Evolutionary conservation across 1,284 basidiomycete species (phyloP), one percentile per base, ranked within the genome.

Genomic region (Apiotrichum veenhuisii): DNA sequence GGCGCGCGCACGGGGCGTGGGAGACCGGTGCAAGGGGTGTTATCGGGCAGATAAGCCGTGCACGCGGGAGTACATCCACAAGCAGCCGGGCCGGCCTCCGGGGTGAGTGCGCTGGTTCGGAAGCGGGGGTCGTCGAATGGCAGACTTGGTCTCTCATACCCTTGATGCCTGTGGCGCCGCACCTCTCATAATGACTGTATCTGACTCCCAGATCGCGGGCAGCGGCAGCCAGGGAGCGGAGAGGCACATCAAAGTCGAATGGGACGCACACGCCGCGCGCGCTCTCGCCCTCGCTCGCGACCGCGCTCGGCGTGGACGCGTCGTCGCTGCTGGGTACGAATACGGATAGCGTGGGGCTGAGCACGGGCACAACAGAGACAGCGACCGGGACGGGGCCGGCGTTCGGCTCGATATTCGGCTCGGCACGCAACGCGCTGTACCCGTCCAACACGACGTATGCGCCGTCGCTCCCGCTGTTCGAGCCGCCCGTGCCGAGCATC

Each of bases 21-120:
- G 36, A 1, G 33, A 52, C 20, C n/a, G 50, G 25, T 58, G 56
- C 36, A 52, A 54, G 26, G 42, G 56, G 11, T 58, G 56, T 26
- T 58, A 54, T 25, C 7, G 40, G 5, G 51, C 51, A 15, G 45
- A 49, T 30, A 54, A 49, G 40, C 37, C 33, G 18, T 62, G 61
- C 41, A 59, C 57, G 18, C 38, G 45, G 46, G 42, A 51, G 17
- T 62, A 62, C 34, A 50, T 59, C 25, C 57, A 57, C 52, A 62
- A 62, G 49, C 56, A 59, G 50, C 61, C 61, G 1, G 61, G 61
- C 0, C 48, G 61, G 11, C 61, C 61, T 8, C 10, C 54, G 15
- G 61, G 61, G 48, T 52, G 55, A n/a, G 58, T 44, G 11, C 22
- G 26, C 11, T 20, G n/a, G 26, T n/a, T n/a, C n/a, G n/a, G n/a